Evolutionary conservation across 768 basidiomycete genomes (phyloP).

Genomic region (Hysterangium stoloniferum): DNA sequence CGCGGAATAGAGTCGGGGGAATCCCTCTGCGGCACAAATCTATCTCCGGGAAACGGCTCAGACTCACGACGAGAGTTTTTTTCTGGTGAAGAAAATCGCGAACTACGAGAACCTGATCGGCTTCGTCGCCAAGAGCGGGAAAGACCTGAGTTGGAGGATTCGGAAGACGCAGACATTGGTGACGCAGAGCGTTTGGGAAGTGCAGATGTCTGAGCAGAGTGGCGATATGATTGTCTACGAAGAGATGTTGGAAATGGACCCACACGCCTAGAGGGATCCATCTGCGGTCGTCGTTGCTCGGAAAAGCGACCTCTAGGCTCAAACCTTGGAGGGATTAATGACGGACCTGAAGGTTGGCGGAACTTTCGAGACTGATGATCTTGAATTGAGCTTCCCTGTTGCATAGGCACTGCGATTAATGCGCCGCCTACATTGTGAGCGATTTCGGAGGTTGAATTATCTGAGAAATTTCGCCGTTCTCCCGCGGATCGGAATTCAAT

Average conservation of each 20-base stretch:
- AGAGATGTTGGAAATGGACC: neutral
- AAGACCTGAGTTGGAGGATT: neutral
- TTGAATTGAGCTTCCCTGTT: neutral
- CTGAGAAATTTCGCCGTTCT: neutral
- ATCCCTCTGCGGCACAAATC: neutral
- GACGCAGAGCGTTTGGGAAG: constrained; percentile 7
- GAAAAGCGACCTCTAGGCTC: constrained; percentile 2
- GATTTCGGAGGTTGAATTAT: neutral
- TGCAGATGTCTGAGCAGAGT: constrained; percentile 8
- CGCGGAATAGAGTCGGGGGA: neutral
- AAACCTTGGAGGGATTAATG: neutral
- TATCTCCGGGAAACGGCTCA: neutral
- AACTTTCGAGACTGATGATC: constrained; percentile 1
- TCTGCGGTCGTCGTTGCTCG: neutral
- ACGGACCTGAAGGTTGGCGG: neutral
- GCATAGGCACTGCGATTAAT: neutral
- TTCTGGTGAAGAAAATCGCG: neutral
- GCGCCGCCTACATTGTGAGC: neutral
- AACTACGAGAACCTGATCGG: neutral
- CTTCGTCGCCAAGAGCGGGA: neutral
- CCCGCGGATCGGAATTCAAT: constrained; percentile 2
- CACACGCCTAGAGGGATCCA: neutral
- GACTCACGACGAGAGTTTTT: neutral
- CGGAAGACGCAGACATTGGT: neutral
- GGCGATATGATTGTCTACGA: constrained; percentile 5